These are phyloP conservation scores for Colletotrichum sp. DNA, from an alignment of 2,329 filamentous ascomycete species.

Conservation along the genomic window DNA sequence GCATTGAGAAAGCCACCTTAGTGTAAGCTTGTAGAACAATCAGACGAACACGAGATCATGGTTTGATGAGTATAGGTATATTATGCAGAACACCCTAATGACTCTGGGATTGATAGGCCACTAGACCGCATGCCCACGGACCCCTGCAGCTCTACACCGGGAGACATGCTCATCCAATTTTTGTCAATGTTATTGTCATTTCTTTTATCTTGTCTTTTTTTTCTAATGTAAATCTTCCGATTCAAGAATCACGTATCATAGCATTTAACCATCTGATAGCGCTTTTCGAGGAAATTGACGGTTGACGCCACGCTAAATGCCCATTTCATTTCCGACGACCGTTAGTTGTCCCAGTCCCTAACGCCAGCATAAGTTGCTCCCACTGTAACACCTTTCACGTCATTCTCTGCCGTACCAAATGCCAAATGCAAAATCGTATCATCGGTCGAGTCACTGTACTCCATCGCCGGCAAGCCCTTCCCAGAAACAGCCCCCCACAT, in stretches of 20 bases:
- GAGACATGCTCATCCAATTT: neutral
- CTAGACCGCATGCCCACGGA: neutral
- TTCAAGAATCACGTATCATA: neutral
- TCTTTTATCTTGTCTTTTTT: neutral
- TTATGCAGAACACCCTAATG: neutral
- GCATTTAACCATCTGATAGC: neutral
- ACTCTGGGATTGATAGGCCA: neutral
- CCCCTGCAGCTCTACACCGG: neutral
- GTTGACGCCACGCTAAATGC: neutral
- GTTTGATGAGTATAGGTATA: neutral
- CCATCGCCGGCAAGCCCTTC: neutral
- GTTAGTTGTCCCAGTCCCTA: neutral
- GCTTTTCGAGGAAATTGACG: neutral
- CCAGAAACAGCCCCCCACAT: neutral
- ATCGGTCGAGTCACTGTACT: neutral
- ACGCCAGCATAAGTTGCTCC: neutral
- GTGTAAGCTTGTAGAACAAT: neutral
- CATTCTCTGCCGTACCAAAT: neutral
- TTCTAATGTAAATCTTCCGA: no score
- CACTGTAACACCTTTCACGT: neutral
- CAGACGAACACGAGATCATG: neutral
- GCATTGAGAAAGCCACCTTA: neutral
- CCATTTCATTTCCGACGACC: neutral
- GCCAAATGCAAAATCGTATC: neutral
- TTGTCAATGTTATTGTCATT: neutral